Conservation (phyloP, 192 early-diverging fungal genomes). For the Backusella tuberculispora region DNA sequence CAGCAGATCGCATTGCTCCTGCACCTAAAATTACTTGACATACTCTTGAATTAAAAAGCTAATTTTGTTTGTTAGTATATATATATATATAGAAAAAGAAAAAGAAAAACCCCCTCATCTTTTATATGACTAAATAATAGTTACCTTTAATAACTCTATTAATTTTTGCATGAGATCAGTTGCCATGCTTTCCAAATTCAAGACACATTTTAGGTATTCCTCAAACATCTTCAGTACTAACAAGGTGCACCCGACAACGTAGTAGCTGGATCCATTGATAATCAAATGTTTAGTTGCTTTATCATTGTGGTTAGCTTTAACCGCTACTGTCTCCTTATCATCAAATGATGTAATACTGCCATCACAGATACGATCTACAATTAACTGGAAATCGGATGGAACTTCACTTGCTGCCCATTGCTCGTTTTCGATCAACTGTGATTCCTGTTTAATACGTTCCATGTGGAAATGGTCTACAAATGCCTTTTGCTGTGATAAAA, state of each 20-base stretch:
- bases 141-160: constrained; percentile 83
- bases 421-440: constrained; percentile 91
- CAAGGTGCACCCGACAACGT: constrained; percentile 88
- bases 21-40: constrained; percentile 98
- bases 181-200: constrained; percentile 75
- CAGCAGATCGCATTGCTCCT: constrained; percentile 96
- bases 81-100: neutral
- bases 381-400: constrained; percentile 91
- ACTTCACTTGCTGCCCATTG: constrained; percentile 95
- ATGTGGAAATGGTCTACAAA: constrained; percentile 94
- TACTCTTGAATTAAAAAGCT: constrained; percentile 93
- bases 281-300: constrained; percentile 66
- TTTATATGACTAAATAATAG: neutral
- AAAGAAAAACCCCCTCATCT: neutral
- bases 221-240: constrained; percentile 90
- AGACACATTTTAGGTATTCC: constrained; percentile 87
- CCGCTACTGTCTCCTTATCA: constrained; percentile 32
- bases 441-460: constrained; percentile 86
- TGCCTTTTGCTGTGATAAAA: constrained; percentile 90
- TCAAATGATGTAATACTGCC: constrained; percentile 43
- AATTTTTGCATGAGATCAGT: constrained; percentile 90
- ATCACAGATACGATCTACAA: constrained; percentile 72
- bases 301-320: neutral
- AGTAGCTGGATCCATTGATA: constrained; percentile 77
- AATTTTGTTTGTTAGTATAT: neutral